Base-by-base conservation (phyloP, 1,139 yeast genomes). In the Suhomyces choctaworum region DNA sequence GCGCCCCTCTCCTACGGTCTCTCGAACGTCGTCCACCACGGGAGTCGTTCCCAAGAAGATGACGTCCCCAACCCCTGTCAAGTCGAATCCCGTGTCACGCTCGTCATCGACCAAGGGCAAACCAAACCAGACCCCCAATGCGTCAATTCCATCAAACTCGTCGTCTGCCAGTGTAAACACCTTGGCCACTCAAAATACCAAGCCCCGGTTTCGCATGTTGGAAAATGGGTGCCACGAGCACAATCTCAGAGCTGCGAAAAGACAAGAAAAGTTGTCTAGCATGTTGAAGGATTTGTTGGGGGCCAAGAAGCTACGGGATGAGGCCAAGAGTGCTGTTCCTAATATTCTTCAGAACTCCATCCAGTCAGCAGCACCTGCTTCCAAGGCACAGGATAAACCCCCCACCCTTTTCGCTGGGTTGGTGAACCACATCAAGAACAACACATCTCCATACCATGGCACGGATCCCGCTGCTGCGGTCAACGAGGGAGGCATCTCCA, bases 271-370 rank as follows among this genome's bases (percentile, higher is more conserved):
- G 56, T 68, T 90, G 31, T 76, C 88, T 13, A 80, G 81, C 43
- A 86, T 90, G 96, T 72, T 92, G 46, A 87, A 87, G 49, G 96
- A 87, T 53, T 70, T 88, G 45, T 62, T 90, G 41, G 94, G 90
- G 22, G 89, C 90, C 8, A 84, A 84, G 50, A 85, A 82, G 55
- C 70, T 85, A 23, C 70, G 95, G 34, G 87, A 81, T 48, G 92
- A 80, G 48, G 95, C 95, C 2, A 80, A 82, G 32, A 76, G 84
- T 34, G 95, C 95, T 1, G 85, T 87, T n/a, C 94, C 95, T 1
- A 85, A 82, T 44, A 56, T 69, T n/a, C 47, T 70, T 24, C 58
- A 42, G 11, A 45, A 43, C 4, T 23, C 37, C 6, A 19, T 30
- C 4, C 45, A 29, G 12, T 34, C 39, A 29, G 36, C 44, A 7